These are phyloP conservation scores for Vaccinium darrowii DNA, from an alignment of 148 eudicot genomes.

Conservation along the genomic window DNA sequence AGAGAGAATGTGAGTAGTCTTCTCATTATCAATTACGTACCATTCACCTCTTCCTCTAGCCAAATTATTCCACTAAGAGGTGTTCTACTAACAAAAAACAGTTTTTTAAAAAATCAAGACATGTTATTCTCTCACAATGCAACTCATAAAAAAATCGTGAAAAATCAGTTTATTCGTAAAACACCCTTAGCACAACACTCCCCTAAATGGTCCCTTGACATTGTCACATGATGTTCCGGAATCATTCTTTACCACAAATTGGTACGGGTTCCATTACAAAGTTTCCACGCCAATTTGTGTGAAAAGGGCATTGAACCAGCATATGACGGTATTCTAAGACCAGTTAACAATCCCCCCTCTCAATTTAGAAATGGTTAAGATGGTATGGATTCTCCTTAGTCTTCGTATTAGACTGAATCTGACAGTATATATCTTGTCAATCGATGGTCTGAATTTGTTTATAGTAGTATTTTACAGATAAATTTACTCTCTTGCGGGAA, in stretches of 20 bases:
- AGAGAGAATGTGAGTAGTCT: slow-evolving; percentile 23
- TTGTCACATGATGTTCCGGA: not conserved
- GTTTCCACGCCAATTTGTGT: not conserved
- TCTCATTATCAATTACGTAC: slow-evolving; percentile 30
- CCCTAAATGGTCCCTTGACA: not conserved
- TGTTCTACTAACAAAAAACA: no score
- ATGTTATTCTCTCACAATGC: no score
- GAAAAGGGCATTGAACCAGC: not conserved
- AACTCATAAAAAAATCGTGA: no score
- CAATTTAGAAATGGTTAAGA: not conserved
- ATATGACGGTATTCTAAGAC: not conserved
- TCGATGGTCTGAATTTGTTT: not conserved
- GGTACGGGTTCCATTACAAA: not conserved
- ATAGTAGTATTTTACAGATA: not conserved
- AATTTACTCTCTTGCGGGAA: not conserved
- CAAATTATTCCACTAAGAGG: not conserved
- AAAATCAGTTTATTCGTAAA: no score
- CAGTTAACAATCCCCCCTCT: not conserved
- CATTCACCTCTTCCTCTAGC: slow-evolving; percentile 21
- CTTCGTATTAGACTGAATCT: not conserved
- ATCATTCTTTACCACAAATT: not conserved
- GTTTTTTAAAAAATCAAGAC: no score
- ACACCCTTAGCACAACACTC: no score
- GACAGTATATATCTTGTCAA: not conserved
- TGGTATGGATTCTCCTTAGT: not conserved